phyloP scores from a whole-genome alignment of 2,329 filamentous ascomycete genomes.

The Zasmidium angulare region DNA sequence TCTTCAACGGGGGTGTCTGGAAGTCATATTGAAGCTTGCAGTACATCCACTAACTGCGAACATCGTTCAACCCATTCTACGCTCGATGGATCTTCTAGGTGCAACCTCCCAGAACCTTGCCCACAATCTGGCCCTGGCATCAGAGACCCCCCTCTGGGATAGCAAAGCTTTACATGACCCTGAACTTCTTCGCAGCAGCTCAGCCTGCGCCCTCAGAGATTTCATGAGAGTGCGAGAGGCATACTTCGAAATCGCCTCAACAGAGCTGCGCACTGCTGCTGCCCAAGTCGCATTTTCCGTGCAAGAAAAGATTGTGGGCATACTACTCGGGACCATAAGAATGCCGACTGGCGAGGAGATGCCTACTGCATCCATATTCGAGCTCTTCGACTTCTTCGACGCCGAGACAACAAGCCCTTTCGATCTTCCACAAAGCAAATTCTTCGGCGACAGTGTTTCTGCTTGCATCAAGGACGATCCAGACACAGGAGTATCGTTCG shows the following conservation, averaged over 20 bases:
- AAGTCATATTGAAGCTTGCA: conserved; percentile 79
- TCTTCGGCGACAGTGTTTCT: conserved; percentile 66
- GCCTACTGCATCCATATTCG: conserved; percentile 75
- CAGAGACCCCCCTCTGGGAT: conserved; percentile 72
- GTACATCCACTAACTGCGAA: conserved; percentile 73
- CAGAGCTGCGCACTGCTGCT: conserved; percentile 73
- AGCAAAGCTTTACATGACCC: conserved; percentile 59
- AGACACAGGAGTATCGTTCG: conserved; percentile 61
- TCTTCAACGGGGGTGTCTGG: conserved; percentile 47
- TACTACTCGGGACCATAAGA: conserved; percentile 74
- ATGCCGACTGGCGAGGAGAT: conserved; percentile 66
- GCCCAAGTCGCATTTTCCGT: conserved; percentile 42
- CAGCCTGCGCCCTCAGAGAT: conserved; percentile 69
- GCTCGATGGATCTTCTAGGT: conserved; percentile 76
- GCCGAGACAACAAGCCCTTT: conserved; percentile 54
- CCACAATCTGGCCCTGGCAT: conserved; percentile 68
- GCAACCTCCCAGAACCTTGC: conserved; percentile 70
- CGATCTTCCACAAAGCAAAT: conserved; percentile 51
- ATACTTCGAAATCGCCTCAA: conserved; percentile 79
- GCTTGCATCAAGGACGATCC: conserved; percentile 62
- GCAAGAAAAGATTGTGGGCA: conserved; percentile 55
- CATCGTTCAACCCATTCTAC: conserved; percentile 75
- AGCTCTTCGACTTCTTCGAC: conserved; percentile 88
- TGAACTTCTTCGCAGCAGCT: conserved; percentile 67
- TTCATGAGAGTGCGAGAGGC: conserved; percentile 77